A percentile compares a stretch with the other conserved stretches of the same genome.
These are phyloP conservation scores for Wakefieldia striispora DNA, from an alignment of 768 basidiomycete species.

Conservation along the genomic window DNA sequence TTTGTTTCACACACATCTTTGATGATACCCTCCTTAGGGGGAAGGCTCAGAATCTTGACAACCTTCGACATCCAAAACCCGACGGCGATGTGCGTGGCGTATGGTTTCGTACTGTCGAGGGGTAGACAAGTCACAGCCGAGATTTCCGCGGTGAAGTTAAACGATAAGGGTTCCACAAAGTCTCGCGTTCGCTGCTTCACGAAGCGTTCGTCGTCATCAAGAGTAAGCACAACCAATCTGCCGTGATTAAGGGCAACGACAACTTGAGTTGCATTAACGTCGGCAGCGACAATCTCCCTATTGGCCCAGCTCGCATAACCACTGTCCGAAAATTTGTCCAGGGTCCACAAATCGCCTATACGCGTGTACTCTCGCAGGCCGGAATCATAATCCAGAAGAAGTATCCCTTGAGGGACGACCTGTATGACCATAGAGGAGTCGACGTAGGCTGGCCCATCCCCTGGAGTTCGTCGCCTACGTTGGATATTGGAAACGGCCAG, in stretches of 20 bases:
- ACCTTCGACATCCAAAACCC: constrained; percentile 73
- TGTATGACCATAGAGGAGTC: constrained; percentile 66
- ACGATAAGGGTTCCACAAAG: constrained; percentile 19
- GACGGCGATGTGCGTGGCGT: constrained; percentile 53
- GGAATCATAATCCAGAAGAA: constrained; percentile 56
- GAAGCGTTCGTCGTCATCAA: constrained; percentile 38
- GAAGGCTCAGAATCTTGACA: constrained; percentile 53
- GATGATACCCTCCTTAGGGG: constrained; percentile 13
- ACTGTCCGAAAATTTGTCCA: constrained; percentile 27
- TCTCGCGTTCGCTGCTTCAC: constrained; percentile 28
- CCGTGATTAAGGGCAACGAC: constrained; percentile 58
- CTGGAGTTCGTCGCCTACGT: constrained; percentile 16
- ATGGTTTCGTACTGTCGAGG: constrained; percentile 45
- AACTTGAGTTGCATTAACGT: constrained; percentile 66
- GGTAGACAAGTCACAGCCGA: constrained; percentile 69
- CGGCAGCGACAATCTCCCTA: constrained; percentile 63
- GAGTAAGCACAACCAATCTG: constrained; percentile 47
- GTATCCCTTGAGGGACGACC: constrained; percentile 58
- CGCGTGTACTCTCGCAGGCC: constrained; percentile 41
- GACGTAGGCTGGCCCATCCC: constrained; percentile 27
- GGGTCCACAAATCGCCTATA: constrained; percentile 40
- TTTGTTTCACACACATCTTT: constrained; percentile 25
- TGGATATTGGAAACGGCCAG: constrained; percentile 62
- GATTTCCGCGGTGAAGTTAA: constrained; percentile 45
- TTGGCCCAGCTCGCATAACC: constrained; percentile 22